phyloP scores from a whole-genome alignment of 345 rosid genomes.

The Corymbia maculata region DNA sequence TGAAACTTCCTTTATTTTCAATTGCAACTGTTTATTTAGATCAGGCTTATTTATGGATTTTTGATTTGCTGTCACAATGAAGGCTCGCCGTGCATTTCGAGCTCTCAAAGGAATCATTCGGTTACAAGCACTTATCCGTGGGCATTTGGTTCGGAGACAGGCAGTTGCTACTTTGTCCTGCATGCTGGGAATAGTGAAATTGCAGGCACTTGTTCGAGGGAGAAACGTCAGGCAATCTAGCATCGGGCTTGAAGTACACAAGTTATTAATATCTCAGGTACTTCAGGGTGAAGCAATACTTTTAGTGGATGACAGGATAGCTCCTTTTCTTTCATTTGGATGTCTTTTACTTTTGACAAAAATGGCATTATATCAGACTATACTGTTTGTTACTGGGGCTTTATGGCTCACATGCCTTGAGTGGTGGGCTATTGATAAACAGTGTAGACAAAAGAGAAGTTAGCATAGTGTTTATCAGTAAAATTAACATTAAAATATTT shows the following conservation, averaged over 20 bases:
- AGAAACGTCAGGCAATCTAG: constrained; percentile 47
- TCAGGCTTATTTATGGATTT: neutral
- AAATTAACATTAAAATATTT: neutral
- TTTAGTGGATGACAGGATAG: neutral
- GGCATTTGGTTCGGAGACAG: constrained; percentile 92
- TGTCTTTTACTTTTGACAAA: neutral
- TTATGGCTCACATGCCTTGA: neutral
- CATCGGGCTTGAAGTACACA: constrained; percentile 36
- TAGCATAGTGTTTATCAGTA: neutral
- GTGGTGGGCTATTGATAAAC: neutral
- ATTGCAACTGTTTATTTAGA: neutral
- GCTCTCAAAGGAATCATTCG: constrained; percentile 96
- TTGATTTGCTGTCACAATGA: neutral
- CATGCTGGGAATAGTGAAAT: constrained; percentile 74
- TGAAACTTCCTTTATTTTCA: constrained; percentile 13
- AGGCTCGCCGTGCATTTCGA: constrained; percentile 94
- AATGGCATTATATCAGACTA: neutral
- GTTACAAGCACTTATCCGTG: constrained; percentile 94
- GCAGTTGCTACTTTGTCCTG: constrained; percentile 71
- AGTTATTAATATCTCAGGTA: constrained; percentile 11
- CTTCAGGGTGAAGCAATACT: constrained; percentile 1
- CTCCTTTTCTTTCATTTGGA: neutral
- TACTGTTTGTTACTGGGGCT: neutral
- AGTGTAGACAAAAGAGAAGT: neutral
- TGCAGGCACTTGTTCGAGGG: constrained; percentile 80